Evolutionary conservation across 495 filamentous ascomycete species (phyloP).

Genomic region (Chaetomium cochliodes): DNA sequence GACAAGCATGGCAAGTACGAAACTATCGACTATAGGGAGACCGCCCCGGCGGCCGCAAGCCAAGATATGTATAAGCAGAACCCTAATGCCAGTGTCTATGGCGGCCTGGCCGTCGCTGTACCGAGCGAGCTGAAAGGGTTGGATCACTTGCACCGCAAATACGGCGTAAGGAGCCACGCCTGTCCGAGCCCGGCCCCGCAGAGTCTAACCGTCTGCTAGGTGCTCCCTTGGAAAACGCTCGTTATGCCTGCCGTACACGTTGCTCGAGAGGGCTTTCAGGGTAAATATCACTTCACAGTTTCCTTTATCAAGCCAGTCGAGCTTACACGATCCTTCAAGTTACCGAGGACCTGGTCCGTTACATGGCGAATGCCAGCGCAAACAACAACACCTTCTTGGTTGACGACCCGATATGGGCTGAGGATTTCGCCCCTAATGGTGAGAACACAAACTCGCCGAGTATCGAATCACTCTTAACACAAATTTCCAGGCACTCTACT

Average conservation of each 20-base stretch:
- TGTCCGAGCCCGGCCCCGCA: neutral
- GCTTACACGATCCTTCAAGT: constrained; percentile 30
- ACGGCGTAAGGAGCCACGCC: constrained; percentile 39
- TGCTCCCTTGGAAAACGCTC: constrained; percentile 46
- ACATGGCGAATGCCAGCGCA: constrained; percentile 54
- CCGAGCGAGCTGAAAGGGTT: constrained; percentile 81
- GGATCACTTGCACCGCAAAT: constrained; percentile 69
- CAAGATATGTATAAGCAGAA: constrained; percentile 71
- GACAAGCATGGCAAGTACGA: constrained; percentile 63
- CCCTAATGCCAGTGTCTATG: constrained; percentile 39
- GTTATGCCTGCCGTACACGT: constrained; percentile 70
- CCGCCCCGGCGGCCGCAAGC: constrained; percentile 72
- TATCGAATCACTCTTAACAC: neutral
- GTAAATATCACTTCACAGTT: constrained; percentile 15
- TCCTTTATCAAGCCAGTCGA: too few relatives aligned
- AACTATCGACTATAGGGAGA: constrained; percentile 82
- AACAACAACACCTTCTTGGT: constrained; percentile 60
- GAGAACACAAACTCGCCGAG: constrained; percentile 11
- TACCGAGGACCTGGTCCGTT: constrained; percentile 65
- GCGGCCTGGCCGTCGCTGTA: constrained; percentile 57
- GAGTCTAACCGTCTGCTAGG: constrained; percentile 11
- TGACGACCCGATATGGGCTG: constrained; percentile 71
- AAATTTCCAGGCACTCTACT: constrained; percentile 47
- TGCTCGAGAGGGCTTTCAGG: constrained; percentile 69
- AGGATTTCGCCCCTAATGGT: constrained; percentile 83